Percentiles rank a stretch among this genome's conserved stretches.
These are phyloP conservation scores for Ceratocystis cacaofunesta DNA, from an alignment of 2,329 filamentous ascomycete species.

Conservation along the genomic window DNA sequence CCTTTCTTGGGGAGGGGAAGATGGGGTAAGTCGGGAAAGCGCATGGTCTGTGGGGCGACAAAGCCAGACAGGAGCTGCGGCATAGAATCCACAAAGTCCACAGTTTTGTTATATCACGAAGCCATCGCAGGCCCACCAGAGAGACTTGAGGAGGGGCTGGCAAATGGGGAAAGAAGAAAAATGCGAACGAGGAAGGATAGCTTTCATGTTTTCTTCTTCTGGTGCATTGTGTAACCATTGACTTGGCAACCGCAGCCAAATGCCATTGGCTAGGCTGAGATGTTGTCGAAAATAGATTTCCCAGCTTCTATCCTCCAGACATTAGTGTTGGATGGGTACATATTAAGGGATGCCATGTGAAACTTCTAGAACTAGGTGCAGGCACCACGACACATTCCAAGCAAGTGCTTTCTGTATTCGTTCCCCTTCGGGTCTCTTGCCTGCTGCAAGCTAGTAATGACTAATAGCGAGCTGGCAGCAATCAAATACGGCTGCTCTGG, in stretches of 20 bases:
- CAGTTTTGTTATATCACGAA: background rate
- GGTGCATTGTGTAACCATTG: no score
- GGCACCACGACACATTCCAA: background rate
- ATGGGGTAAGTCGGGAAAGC: slow-evolving; percentile 2
- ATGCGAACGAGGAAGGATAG: background rate
- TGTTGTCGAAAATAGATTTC: no score
- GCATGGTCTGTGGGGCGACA: background rate
- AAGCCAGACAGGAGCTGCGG: background rate
- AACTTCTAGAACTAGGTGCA: slow-evolving; percentile 1
- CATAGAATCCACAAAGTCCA: background rate
- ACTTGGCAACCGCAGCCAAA: no score
- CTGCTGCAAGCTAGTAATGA: no score
- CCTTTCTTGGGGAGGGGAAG: background rate
- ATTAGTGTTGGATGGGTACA: background rate
- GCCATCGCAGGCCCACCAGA: background rate
- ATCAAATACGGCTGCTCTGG: no score
- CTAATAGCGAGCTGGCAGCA: background rate
- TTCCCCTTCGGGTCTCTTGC: background rate
- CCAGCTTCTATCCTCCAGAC: background rate
- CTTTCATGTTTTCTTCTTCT: background rate
- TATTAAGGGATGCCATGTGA: background rate
- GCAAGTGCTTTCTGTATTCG: background rate
- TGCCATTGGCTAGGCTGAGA: no score
- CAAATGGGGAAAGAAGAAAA: no score
- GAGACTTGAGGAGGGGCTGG: no score